Evolutionary conservation across 208 protist species (phyloP).

Genomic region (Acanthamoeba castellanii): DNA sequence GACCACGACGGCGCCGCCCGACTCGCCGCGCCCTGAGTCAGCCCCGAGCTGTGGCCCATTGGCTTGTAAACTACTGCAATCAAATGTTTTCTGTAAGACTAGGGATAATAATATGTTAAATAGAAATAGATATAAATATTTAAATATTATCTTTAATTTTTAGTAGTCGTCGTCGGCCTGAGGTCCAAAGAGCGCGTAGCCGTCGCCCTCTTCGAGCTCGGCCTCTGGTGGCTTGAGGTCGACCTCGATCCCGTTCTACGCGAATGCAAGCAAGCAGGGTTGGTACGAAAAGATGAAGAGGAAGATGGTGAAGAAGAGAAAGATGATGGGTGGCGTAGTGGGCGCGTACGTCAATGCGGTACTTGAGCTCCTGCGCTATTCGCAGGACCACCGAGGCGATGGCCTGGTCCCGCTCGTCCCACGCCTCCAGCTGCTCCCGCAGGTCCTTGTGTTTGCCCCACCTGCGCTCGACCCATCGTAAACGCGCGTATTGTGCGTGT

Average conservation of each 20-base stretch:
- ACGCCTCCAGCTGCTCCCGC: conserved; percentile 15
- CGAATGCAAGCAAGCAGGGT: not conserved
- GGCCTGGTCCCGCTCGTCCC: conserved; percentile 8
- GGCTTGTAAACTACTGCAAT: no score
- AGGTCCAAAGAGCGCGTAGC: not conserved
- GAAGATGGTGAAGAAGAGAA: not conserved
- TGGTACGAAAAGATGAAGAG: not conserved
- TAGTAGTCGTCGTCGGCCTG: not conserved
- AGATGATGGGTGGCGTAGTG: not conserved
- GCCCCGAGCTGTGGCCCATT: no score
- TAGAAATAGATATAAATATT: no score
- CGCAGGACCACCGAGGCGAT: conserved; percentile 14
- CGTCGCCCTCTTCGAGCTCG: not conserved
- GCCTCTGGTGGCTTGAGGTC: not conserved
- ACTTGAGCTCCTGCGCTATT: conserved; percentile 5
- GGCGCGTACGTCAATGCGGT: not conserved
- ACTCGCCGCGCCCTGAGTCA: no score
- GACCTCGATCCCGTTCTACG: not conserved
- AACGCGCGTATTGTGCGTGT: no score
- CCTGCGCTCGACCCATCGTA: not conserved
- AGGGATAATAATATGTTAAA: no score
- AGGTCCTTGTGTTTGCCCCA: conserved; percentile 40
- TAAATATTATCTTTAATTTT: no score
- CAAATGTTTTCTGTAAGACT: no score
- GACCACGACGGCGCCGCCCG: no score